Evolutionary conservation across 2,329 filamentous ascomycete genomes (phyloP).

Genomic region (Xylariomycetidae sp.): DNA sequence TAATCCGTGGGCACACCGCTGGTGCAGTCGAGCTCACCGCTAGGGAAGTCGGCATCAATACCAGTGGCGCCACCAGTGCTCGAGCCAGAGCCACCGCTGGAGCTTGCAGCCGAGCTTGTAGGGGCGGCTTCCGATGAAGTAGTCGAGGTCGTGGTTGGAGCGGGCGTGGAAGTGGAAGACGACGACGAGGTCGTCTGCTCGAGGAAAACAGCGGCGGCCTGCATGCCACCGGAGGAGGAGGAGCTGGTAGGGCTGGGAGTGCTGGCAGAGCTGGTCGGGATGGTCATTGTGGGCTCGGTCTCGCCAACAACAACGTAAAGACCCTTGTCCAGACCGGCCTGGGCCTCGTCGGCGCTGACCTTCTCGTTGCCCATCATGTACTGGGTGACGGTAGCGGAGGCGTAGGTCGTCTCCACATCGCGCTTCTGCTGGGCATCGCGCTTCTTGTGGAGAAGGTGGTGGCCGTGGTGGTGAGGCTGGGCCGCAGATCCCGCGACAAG

Average conservation of each 20-base stretch:
- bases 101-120: slow-evolving; percentile 20
- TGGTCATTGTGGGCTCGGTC: slow-evolving; percentile 44
- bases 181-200: slow-evolving; percentile 24
- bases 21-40: slow-evolving; percentile 64
- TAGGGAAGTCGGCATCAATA: slow-evolving; percentile 64
- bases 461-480: slow-evolving; percentile 52
- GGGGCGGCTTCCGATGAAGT: slow-evolving; percentile 17
- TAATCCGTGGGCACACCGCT: slow-evolving; percentile 75
- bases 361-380: slow-evolving; percentile 64
- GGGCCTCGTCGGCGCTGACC: slow-evolving; percentile 59
- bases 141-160: slow-evolving; percentile 26
- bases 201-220: slow-evolving; percentile 26
- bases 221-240: no score
- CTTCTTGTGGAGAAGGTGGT: slow-evolving; percentile 54
- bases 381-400: slow-evolving; percentile 58
- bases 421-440: slow-evolving; percentile 43
- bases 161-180: slow-evolving; percentile 22
- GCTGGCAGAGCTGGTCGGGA: slow-evolving; percentile 31
- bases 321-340: slow-evolving; percentile 65
- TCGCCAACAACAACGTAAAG: slow-evolving; percentile 62
- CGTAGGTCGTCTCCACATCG: slow-evolving; percentile 45
- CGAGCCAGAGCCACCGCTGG: slow-evolving; percentile 16
- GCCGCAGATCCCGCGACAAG: slow-evolving; percentile 41
- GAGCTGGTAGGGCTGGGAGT: slow-evolving; percentile 25
- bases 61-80: slow-evolving; percentile 38